Percentiles rank a stretch among this genome's conserved stretches.
Conservation (phyloP, 2,329 filamentous ascomycete species). For the Phaeosphaeria sp. region DNA sequence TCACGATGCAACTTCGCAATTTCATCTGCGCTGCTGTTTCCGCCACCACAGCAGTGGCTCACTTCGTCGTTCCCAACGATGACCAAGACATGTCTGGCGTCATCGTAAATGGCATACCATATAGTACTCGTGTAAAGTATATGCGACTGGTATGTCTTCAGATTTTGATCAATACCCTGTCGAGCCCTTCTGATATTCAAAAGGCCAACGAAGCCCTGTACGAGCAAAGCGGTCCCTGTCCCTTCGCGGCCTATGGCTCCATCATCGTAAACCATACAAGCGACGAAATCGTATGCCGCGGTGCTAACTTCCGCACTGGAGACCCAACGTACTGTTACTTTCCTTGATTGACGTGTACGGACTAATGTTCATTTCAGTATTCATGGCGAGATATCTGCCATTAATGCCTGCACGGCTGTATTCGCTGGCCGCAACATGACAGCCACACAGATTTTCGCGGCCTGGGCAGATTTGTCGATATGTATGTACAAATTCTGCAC, state of each 20-base stretch:
- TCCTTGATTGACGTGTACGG: neutral
- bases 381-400: conserved; percentile 60
- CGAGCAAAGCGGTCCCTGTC: conserved; percentile 53
- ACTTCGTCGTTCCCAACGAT: neutral
- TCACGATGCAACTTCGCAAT: neutral
- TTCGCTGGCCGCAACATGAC: neutral
- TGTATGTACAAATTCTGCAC: neutral
- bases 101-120: conserved; percentile 44
- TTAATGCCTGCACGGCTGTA: conserved; percentile 60
- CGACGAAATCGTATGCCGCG: conserved; percentile 59
- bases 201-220: conserved; percentile 33
- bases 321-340: neutral
- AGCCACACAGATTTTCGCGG: neutral
- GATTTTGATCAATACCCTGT: conserved; percentile 32
- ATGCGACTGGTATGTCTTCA: conserved; percentile 58
- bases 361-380: conserved; percentile 16
- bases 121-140: conserved; percentile 56
- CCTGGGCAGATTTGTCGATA: conserved; percentile 54
- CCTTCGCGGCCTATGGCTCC: conserved; percentile 61
- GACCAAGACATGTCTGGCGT: neutral
- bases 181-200: neutral
- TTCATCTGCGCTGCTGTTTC: neutral
- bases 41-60: neutral
- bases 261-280: conserved; percentile 64
- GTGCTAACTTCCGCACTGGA: conserved; percentile 51